A percentile compares a stretch with the other conserved stretches of the same genome.
Conservation (phyloP, 2,329 filamentous ascomycete genomes). For the Exophiala oligosperma region DNA sequence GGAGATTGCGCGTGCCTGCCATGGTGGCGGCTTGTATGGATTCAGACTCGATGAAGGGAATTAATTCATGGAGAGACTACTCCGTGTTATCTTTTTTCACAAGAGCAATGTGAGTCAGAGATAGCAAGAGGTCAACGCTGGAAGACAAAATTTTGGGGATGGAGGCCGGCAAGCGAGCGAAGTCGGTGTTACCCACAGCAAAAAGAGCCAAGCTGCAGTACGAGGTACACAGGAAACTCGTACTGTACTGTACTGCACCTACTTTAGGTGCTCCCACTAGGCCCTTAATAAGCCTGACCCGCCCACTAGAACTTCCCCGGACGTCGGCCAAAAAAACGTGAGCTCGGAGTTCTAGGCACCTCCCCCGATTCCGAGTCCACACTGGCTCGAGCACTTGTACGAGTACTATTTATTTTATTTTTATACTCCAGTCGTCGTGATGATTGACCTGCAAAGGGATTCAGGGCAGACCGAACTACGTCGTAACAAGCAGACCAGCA, state of each 20-base stretch:
- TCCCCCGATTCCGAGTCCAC: not conserved
- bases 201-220: not conserved
- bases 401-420: too few species aligned
- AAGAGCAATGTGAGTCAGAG: constrained; percentile 8
- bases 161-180: not conserved
- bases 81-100: not conserved
- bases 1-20: constrained; percentile 43
- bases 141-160: constrained; percentile 1
- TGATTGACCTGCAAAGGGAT: too few species aligned
- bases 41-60: not conserved
- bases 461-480: too few species aligned
- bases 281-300: too few species aligned
- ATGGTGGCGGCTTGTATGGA: constrained; percentile 33
- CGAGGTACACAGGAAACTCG: too few species aligned
- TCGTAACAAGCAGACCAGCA: too few species aligned
- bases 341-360: not conserved
- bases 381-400: too few species aligned
- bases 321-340: not conserved
- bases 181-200: not conserved
- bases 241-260: too few species aligned
- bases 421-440: too few species aligned
- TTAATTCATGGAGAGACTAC: not conserved
- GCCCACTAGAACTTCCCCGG: too few species aligned
- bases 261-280: too few species aligned
- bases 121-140: not conserved